phyloP scores from a whole-genome alignment of 805 yeast genomes.

The Lachancea waltii region DNA sequence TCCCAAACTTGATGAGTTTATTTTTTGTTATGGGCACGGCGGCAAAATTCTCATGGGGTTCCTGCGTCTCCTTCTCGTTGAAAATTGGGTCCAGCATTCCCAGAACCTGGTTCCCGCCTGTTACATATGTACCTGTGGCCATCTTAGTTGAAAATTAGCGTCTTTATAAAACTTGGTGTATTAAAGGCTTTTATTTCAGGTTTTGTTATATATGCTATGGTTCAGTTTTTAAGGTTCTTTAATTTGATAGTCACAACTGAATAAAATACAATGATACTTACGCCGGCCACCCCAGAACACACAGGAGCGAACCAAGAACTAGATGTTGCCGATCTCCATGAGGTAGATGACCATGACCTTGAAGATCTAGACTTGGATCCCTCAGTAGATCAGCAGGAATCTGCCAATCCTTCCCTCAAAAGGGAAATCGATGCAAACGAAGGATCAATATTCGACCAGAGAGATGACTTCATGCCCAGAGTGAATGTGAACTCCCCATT shows the following conservation, averaged over 20 bases:
- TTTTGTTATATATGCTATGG: too few species aligned
- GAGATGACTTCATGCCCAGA: conserved; percentile 28
- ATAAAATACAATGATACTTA: conserved; percentile 3
- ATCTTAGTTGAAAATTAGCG: too few species aligned
- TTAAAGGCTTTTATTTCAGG: too few species aligned
- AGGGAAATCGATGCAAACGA: conserved; percentile 8
- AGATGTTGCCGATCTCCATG: conserved; percentile 20
- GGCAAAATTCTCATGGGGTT: conserved; percentile 10
- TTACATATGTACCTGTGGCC: background rate
- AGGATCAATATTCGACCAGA: conserved; percentile 17
- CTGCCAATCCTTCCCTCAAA: background rate
- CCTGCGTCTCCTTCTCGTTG: conserved; percentile 3
- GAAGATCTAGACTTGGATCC: conserved; percentile 23
- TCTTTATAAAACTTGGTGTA: background rate
- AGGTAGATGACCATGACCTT: conserved; percentile 25
- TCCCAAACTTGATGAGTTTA: conserved; percentile 38
- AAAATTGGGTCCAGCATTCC: conserved; percentile 19
- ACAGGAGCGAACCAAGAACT: conserved; percentile 25
- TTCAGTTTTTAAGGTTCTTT: too few species aligned
- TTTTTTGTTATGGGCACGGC: conserved; percentile 27
- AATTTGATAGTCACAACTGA: too few species aligned
- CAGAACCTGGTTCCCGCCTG: conserved; percentile 2
- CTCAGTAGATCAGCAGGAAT: background rate
- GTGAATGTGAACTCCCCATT: conserved; percentile 29
- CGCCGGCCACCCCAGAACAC: conserved; percentile 29